These are phyloP conservation scores for Epichloe brachyelytri DNA, from an alignment of 2,329 filamentous ascomycete species.

Conservation along the genomic window DNA sequence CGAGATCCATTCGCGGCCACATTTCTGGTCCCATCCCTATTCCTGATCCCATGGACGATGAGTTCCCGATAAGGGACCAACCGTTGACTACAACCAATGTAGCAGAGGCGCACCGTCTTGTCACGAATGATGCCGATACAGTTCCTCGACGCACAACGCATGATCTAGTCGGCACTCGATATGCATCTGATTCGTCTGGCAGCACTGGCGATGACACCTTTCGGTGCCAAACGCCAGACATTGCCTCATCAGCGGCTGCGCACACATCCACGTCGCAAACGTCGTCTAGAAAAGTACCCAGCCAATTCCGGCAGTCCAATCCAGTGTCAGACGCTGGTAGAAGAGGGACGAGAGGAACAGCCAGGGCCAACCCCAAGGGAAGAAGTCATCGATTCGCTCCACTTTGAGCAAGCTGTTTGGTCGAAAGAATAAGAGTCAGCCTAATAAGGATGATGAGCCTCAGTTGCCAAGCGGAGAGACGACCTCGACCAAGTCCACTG, in stretches of 20 bases:
- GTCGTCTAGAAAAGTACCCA: not conserved
- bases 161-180: not conserved
- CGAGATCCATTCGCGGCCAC: constrained; percentile 41
- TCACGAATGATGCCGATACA: not conserved
- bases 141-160: not conserved
- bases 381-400: constrained; percentile 44
- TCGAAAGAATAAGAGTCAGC: constrained; percentile 36
- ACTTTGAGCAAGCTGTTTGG: constrained; percentile 47
- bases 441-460: constrained; percentile 2
- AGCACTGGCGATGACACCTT: not conserved
- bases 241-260: not conserved
- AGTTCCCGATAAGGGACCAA: constrained; percentile 38
- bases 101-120: constrained; percentile 3
- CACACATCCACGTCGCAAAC: not conserved
- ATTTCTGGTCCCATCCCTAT: constrained; percentile 52
- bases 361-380: constrained; percentile 29
- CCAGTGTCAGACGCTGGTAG: constrained; percentile 7
- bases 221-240: not conserved
- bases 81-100: constrained; percentile 20
- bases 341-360: constrained; percentile 8
- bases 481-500: not conserved
- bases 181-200: not conserved
- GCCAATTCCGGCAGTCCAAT: constrained; percentile 6
- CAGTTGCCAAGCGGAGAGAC: not conserved
- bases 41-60: constrained; percentile 32